Conservation (phyloP, 1,139 yeast genomes). For the Zygoascus sp. region DNA sequence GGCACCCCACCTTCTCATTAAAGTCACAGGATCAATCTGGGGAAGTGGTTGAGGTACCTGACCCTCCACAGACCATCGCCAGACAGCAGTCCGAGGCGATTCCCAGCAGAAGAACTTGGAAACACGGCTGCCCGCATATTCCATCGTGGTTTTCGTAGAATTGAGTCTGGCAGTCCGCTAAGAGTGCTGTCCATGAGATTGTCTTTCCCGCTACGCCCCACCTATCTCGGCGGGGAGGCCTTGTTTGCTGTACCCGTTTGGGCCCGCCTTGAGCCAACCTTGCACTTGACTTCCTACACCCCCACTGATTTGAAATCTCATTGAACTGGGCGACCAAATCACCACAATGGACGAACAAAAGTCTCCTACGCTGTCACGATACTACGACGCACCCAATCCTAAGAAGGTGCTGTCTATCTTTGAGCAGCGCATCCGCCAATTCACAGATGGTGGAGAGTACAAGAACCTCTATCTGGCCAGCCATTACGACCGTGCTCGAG, state of each 20-base stretch:
- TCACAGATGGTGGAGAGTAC: constrained; percentile 72
- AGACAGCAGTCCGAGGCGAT: too few relatives aligned
- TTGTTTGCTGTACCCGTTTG: neutral
- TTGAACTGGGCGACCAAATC: neutral
- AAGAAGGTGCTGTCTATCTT: constrained; percentile 79
- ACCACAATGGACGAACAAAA: neutral
- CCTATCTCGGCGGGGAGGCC: neutral
- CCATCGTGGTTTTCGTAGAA: too few relatives aligned
- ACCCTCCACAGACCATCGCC: too few relatives aligned
- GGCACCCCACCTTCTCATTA: too few relatives aligned
- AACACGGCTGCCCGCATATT: too few relatives aligned
- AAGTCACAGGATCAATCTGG: too few relatives aligned
- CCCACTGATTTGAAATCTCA: neutral
- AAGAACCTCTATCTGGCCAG: constrained; percentile 69
- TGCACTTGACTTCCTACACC: neutral
- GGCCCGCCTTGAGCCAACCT: neutral
- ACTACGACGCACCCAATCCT: constrained; percentile 67
- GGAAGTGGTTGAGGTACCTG: too few relatives aligned
- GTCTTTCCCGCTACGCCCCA: neutral
- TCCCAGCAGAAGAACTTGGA: too few relatives aligned
- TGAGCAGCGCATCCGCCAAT: constrained; percentile 75
- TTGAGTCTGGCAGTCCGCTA: too few relatives aligned
- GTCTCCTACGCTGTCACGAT: constrained; percentile 33
- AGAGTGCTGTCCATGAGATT: neutral
- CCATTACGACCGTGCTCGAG: constrained; percentile 62